Evolutionary conservation across 1,284 basidiomycete genomes (phyloP).

Genomic region (Xerocomus nothofagi): DNA sequence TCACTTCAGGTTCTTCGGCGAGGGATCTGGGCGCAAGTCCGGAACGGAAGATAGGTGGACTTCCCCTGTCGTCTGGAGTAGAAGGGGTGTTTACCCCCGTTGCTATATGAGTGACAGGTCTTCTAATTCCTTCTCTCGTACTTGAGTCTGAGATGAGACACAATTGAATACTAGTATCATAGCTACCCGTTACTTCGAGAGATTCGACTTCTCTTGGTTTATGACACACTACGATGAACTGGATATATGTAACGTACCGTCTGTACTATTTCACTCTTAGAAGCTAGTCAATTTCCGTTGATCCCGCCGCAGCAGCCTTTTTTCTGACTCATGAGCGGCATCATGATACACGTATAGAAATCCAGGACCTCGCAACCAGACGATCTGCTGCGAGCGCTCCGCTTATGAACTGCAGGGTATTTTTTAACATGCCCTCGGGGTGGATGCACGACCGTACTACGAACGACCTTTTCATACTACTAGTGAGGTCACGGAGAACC

Average conservation of each 20-base stretch:
- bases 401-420: not conserved
- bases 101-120: slow-evolving; percentile 28
- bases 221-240: slow-evolving; percentile 14
- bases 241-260: slow-evolving; percentile 26
- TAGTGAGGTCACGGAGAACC: no score
- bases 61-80: slow-evolving; percentile 11
- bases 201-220: slow-evolving; percentile 2
- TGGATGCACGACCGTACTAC: not conserved
- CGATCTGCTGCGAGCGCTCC: slow-evolving; percentile 11
- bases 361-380: no score
- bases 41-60: slow-evolving; percentile 22
- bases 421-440: slow-evolving; percentile 3
- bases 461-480: not conserved
- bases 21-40: slow-evolving; percentile 33
- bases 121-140: slow-evolving; percentile 18
- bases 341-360: not conserved
- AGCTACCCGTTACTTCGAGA: slow-evolving; percentile 8
- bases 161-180: slow-evolving; percentile 22
- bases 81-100: slow-evolving; percentile 30
- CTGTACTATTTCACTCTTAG: slow-evolving; percentile 31
- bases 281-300: slow-evolving; percentile 27
- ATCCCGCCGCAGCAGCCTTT: slow-evolving; percentile 2
- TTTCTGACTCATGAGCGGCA: not conserved
- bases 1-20: slow-evolving; percentile 29
- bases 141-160: slow-evolving; percentile 13